These are phyloP conservation scores for Aspergillus vadensis DNA, from an alignment of 2,329 filamentous ascomycete species.

Conservation along the genomic window DNA sequence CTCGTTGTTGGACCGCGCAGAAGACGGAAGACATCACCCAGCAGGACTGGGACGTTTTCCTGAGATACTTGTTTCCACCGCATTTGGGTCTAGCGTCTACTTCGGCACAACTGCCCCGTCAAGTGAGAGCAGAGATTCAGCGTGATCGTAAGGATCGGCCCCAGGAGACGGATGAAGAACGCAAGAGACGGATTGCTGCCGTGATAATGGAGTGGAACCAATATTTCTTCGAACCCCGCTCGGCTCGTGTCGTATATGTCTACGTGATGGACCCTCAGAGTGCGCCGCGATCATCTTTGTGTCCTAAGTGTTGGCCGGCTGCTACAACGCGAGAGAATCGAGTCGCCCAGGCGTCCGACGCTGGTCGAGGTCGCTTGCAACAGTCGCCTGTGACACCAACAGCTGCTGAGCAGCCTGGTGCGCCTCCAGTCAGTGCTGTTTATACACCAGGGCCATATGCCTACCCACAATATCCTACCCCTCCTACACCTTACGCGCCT, in stretches of 20 bases:
- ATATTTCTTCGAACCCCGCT: constrained; percentile 44
- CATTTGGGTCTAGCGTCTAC: constrained; percentile 41
- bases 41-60: constrained; percentile 48
- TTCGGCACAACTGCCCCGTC: constrained; percentile 40
- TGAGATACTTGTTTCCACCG: constrained; percentile 45
- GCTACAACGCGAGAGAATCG: constrained; percentile 34
- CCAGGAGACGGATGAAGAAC: constrained; percentile 45
- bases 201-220: constrained; percentile 49
- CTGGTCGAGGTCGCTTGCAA: constrained; percentile 11
- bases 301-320: constrained; percentile 44
- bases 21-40: constrained; percentile 38
- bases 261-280: constrained; percentile 39
- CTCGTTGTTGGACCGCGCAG: constrained; percentile 43
- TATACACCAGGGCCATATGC: constrained; percentile 15
- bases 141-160: constrained; percentile 45
- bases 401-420: constrained; percentile 11
- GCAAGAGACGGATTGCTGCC: constrained; percentile 39
- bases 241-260: constrained; percentile 35
- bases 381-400: constrained; percentile 10
- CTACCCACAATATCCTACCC: constrained; percentile 18
- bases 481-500: constrained; percentile 16
- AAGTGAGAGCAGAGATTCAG: constrained; percentile 44
- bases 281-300: constrained; percentile 40
- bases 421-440: constrained; percentile 11
- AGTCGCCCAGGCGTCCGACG: constrained; percentile 11